Conservation (phyloP, 768 basidiomycete genomes). For the Boletus fagicola region DNA sequence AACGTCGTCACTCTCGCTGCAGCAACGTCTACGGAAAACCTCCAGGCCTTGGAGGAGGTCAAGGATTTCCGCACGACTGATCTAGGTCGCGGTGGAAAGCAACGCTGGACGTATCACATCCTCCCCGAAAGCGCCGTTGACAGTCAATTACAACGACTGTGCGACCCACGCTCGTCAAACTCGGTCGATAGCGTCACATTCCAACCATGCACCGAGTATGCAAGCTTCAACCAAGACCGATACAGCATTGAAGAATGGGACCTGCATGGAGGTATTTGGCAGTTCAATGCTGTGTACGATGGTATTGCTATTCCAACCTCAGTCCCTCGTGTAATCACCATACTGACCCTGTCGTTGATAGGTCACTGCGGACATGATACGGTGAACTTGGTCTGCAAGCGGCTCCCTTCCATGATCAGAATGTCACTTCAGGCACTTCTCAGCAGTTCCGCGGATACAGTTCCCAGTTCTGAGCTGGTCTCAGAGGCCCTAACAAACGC, state of each 20-base stretch:
- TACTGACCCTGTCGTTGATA: constrained; percentile 26
- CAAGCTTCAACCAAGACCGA: constrained; percentile 42
- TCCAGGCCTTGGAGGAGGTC: constrained; percentile 52
- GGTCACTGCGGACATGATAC: constrained; percentile 50
- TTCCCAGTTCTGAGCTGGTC: constrained; percentile 33
- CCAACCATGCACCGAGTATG: constrained; percentile 41
- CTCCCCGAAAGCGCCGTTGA: constrained; percentile 42
- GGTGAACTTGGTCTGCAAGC: constrained; percentile 42
- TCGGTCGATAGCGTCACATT: constrained; percentile 42
- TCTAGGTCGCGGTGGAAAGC: constrained; percentile 50
- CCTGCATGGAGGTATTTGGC: constrained; percentile 41
- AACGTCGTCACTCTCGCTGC: constrained; percentile 43
- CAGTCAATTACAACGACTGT: constrained; percentile 38
- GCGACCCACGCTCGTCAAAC: constrained; percentile 34
- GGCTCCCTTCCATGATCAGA: constrained; percentile 42
- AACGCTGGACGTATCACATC: constrained; percentile 53
- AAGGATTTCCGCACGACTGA: constrained; percentile 52
- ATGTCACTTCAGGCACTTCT: constrained; percentile 38
- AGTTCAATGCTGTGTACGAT: constrained; percentile 47
- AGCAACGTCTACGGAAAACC: constrained; percentile 46
- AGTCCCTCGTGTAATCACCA: constrained; percentile 23
- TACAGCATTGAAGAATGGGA: constrained; percentile 41
- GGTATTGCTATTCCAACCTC: constrained; percentile 26
- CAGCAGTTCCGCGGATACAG: constrained; percentile 20
- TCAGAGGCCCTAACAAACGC: constrained; percentile 40